Percentiles rank a stretch among this genome's conserved stretches.
Evolutionary conservation across 192 early-diverging fungal species (phyloP).

Genomic region (Podila minutissima): DNA sequence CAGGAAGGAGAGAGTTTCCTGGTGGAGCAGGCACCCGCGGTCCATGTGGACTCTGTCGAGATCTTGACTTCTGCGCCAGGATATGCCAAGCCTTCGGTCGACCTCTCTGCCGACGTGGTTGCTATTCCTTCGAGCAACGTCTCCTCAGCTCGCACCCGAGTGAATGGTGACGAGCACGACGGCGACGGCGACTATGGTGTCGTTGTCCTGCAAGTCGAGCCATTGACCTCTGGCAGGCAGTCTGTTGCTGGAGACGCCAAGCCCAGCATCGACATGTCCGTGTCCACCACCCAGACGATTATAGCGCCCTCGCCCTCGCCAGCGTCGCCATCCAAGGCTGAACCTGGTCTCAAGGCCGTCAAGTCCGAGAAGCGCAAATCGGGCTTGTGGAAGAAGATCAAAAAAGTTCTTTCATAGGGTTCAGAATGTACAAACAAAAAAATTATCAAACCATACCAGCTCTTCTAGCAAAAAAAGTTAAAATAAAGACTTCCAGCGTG

Average conservation of each 20-base stretch:
- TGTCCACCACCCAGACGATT: background rate
- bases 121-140: no score
- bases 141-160: background rate
- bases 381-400: constrained; percentile 42
- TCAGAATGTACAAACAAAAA: background rate
- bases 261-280: constrained; percentile 3
- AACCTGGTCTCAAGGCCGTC: background rate
- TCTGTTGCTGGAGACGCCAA: background rate
- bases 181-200: background rate
- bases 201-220: constrained; percentile 9
- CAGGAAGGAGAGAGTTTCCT: constrained; percentile 25
- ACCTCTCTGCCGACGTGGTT: background rate
- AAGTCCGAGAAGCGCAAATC: constrained; percentile 39
- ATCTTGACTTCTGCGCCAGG: background rate
- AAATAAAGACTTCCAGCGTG: no score
- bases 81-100: constrained; percentile 20
- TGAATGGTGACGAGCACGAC: constrained; percentile 4
- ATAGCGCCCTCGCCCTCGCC: background rate
- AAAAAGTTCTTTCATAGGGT: constrained; percentile 26
- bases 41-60: constrained; percentile 1
- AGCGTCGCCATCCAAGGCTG: background rate
- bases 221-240: background rate
- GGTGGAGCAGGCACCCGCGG: constrained; percentile 21
- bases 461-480: background rate
- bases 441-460: background rate